phyloP scores from a whole-genome alignment of 148 eudicot genomes.

The Rhododendron vialii region DNA sequence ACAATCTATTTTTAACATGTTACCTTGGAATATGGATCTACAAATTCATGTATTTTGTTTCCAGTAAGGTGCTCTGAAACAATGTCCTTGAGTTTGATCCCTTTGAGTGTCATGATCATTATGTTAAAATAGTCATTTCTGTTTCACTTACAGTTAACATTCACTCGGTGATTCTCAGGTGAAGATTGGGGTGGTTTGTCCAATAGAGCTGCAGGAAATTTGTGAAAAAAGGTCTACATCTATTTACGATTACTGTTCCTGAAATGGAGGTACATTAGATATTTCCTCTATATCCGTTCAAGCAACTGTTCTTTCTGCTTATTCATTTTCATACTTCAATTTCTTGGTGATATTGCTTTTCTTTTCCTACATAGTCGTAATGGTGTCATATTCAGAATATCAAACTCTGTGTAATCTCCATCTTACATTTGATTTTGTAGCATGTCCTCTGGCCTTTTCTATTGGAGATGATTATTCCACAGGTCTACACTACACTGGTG shows the following conservation, averaged over 20 bases:
- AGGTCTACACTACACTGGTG: constrained; percentile 52
- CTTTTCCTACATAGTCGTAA: background rate
- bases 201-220: constrained; percentile 57
- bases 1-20: too few species aligned
- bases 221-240: constrained; percentile 86
- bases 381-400: background rate
- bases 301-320: too few species aligned
- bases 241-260: constrained; percentile 81
- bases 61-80: background rate
- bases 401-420: background rate
- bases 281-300: too few species aligned
- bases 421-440: constrained; percentile 39
- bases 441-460: constrained; percentile 28
- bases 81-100: background rate
- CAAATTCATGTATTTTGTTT: background rate
- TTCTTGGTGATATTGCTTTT: background rate
- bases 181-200: constrained; percentile 23
- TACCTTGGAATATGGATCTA: too few species aligned
- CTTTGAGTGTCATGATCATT: background rate
- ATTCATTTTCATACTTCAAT: background rate
- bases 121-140: background rate
- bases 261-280: constrained; percentile 70
- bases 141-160: constrained; percentile 1
- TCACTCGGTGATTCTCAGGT: background rate
- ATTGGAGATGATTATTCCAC: constrained; percentile 84